Evolutionary conservation across 176 grass and related monocot species (phyloP), one percentile per base, ranked within the genome.

Genomic region (Eragrostis nindensis): DNA sequence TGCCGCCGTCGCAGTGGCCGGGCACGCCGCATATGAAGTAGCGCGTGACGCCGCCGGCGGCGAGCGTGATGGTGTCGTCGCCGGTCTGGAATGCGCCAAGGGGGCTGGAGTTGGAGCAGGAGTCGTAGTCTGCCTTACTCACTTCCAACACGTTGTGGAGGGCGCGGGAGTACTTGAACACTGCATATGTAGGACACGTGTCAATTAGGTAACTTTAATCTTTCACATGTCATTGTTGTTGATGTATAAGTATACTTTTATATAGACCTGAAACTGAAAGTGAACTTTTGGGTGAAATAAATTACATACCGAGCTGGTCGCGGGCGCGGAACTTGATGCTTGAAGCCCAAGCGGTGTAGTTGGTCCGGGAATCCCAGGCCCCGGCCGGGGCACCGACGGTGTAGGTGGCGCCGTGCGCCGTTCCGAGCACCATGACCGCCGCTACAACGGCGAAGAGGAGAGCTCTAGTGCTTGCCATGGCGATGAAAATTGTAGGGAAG

Each of bases 1-100:
- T 47, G 46, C 46, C 46, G 46, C 11, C 46, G 46, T 47, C 46
- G 11, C 46, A 47, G 46, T 47, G 46, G 11, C 46, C 11, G 1
- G 71, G 5, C 16, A 89, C 42, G 6, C 63, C 21, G 82, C 87
- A 89, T 6, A 47, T 47, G 46, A 47, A 89, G 82, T 80, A 80
- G 53, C 73, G 71, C 11, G 15, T 54, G 54, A 57, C 60, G 17
- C 71, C 82, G 0, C 56, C 36, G n/a, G 32, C 63, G 19, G 54
- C 10, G 52, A 89, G 71, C 2, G 55, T 0, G 46, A 89, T 18
- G 32, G 29, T 50, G 61, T 84, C 70, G 11, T 62, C 47, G 9
- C 83, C 78, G 13, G 52, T 73, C 15, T 14, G 25, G 38, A 27
- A 36, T 15, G 9, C 52, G 7, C 10, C 47, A 2, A 80, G 8